A percentile compares a stretch with the other conserved stretches of the same genome.
Conservation (phyloP, 169 alveolate species). For the Theileria sp. region DNA sequence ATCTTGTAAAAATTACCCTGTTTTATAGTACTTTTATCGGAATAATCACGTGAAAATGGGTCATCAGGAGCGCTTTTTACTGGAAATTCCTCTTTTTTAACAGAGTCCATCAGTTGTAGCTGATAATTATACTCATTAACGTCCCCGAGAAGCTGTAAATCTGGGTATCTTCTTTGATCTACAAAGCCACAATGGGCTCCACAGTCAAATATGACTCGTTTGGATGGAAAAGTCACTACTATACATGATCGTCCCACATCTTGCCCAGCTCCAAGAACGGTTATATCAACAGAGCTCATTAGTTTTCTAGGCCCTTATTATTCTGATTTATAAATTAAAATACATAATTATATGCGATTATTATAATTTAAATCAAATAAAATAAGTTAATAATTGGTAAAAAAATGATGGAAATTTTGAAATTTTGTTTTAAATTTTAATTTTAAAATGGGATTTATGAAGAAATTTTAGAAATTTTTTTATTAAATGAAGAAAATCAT, state of each 20-base stretch:
- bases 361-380: background rate
- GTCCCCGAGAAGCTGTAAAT: slow-evolving; percentile 77
- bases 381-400: background rate
- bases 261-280: slow-evolving; percentile 98
- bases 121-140: slow-evolving; percentile 14
- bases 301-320: background rate
- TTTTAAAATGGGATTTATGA: background rate
- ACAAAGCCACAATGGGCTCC: slow-evolving; percentile 94
- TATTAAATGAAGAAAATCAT: background rate
- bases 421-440: background rate
- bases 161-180: slow-evolving; percentile 93
- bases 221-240: slow-evolving; percentile 88
- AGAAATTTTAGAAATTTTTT: background rate
- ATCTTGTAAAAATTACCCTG: background rate
- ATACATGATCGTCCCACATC: slow-evolving; percentile 98
- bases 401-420: too few relatives aligned
- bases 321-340: background rate
- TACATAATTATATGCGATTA: background rate
- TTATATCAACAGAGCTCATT: slow-evolving; percentile 42
- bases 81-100: background rate
- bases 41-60: slow-evolving; percentile 12
- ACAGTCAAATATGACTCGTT: slow-evolving; percentile 94
- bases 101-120: background rate
- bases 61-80: background rate
- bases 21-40: background rate